Conservation (phyloP, 768 basidiomycete species). For the Porphyrellus cyaneotinctus region DNA sequence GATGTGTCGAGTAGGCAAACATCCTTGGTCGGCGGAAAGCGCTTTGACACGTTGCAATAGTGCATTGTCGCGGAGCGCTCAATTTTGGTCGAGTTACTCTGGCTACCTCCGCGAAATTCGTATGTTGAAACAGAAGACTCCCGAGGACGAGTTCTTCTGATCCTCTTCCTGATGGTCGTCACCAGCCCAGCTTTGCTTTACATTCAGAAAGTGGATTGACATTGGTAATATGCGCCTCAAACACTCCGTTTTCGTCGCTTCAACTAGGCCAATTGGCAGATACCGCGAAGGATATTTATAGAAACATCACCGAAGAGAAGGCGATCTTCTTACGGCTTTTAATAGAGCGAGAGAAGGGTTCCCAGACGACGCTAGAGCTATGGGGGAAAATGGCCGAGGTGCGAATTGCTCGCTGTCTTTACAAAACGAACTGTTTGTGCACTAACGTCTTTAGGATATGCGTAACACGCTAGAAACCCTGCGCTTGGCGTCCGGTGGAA, state of each 20-base stretch:
- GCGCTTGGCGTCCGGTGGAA: conserved; percentile 13
- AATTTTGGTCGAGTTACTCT: conserved; percentile 84
- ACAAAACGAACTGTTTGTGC: not conserved
- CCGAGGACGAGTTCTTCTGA: conserved; percentile 9
- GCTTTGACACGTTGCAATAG: conserved; percentile 32
- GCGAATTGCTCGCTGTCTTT: conserved; percentile 5
- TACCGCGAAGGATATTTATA: conserved; percentile 61
- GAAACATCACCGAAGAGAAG: conserved; percentile 60
- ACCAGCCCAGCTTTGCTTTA: conserved; percentile 71
- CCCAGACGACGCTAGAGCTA: conserved; percentile 25
- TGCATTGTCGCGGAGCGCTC: conserved; percentile 71
- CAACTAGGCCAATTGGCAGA: conserved; percentile 37
- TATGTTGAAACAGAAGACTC: conserved; percentile 38
- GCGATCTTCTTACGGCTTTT: conserved; percentile 46
- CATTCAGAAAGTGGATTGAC: conserved; percentile 70
- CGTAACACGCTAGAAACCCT: conserved; percentile 21
- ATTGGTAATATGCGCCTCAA: conserved; percentile 46
- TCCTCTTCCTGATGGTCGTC: conserved; percentile 13
- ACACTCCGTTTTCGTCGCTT: conserved; percentile 10
- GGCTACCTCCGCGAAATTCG: conserved; percentile 78
- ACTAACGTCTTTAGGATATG: conserved; percentile 25
- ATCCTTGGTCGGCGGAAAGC: not conserved
- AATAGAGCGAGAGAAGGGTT: conserved; percentile 39
- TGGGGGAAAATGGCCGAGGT: conserved; percentile 31
- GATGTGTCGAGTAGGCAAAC: conserved; percentile 49